These are phyloP conservation scores for Boletus fagicola DNA, from an alignment of 768 basidiomycete genomes.

Conservation along the genomic window DNA sequence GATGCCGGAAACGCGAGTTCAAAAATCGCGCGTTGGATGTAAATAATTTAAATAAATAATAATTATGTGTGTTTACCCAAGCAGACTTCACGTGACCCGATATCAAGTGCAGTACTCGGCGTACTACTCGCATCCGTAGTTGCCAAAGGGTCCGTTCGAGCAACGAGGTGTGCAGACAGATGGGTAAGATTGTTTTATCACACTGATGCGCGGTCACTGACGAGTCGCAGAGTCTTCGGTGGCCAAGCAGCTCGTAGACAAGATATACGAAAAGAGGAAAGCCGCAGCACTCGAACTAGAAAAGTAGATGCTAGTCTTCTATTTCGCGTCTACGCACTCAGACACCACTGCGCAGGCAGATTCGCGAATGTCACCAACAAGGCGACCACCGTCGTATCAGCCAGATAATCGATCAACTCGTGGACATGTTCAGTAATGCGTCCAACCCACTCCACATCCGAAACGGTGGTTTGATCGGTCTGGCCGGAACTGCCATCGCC, in stretches of 20 bases:
- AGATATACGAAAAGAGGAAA: constrained; percentile 96
- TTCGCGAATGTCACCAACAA: constrained; percentile 82
- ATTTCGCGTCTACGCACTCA: constrained; percentile 7
- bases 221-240: constrained; percentile 59
- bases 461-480: constrained; percentile 93
- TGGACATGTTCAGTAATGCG: constrained; percentile 86
- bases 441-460: constrained; percentile 84
- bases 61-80: too few relatives aligned
- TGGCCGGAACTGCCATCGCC: constrained; percentile 97
- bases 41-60: too few relatives aligned
- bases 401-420: constrained; percentile 90
- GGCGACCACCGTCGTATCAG: constrained; percentile 79
- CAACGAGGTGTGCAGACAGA: not conserved
- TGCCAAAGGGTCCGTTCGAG: not conserved
- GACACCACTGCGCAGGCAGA: constrained; percentile 51
- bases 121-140: not conserved
- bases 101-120: not conserved
- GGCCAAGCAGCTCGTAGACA: constrained; percentile 81
- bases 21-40: too few relatives aligned
- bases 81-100: constrained; percentile 5
- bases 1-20: too few relatives aligned
- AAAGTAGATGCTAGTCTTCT: constrained; percentile 52
- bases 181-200: constrained; percentile 16
- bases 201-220: not conserved
- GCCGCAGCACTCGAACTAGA: constrained; percentile 93